Base-by-base conservation (phyloP, 2,329 filamentous ascomycete genomes). In the Colletotrichum theobromicola region DNA sequence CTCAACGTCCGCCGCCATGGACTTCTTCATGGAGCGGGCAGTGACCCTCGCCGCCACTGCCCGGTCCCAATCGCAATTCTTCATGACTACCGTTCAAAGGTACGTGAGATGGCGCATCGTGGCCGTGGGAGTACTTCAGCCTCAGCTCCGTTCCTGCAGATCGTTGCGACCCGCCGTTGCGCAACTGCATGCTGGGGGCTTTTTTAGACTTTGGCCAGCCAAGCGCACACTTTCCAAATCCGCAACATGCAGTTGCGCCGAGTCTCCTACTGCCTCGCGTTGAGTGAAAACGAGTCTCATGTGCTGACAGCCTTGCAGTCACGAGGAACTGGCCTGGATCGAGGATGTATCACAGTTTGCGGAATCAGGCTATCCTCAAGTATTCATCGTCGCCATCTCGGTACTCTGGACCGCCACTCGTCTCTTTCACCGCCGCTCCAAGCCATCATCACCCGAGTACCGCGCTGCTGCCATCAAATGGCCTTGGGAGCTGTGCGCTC, bases 401-500 rank as follows among this genome's bases (percentile, higher is more conserved):
- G 78, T 83, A 35, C 64, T 84, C 37, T 82, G 84, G 75, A 75
- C 85, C 50, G 76, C 80, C 34, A 79, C 80, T 66, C 80, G 83
- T 71, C 78, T 85, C 32, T 70, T 84, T 64, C 81, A 79, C 55
- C 79, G 82, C 66, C 80, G 81, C 32, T 75, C 78, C 50, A 79
- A 78, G 80, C 64, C 77, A 77, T 16, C 75, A 72, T 21, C 79
- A 78, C 60, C 67, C 69, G 82, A 79, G 70, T 78, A 76, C 63
- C 85, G 82, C 70, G 81, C 84, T 13, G 84, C 86, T 21, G 79
- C 82, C 46, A 82, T 88, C 58, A 81, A 81, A 64, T 84, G 85
- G 79, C 77, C 81, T 0, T 87, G 85, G 77, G 88, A 89, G 74
- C 73, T 88, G 58, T 78, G 80, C 58, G 85, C 85, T 24, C 87